Percentiles rank a stretch among this genome's conserved stretches.
Evolutionary conservation across 225 moss, liverwort and hornwort genomes (phyloP).

Genomic region (Anthoceros angustus): DNA sequence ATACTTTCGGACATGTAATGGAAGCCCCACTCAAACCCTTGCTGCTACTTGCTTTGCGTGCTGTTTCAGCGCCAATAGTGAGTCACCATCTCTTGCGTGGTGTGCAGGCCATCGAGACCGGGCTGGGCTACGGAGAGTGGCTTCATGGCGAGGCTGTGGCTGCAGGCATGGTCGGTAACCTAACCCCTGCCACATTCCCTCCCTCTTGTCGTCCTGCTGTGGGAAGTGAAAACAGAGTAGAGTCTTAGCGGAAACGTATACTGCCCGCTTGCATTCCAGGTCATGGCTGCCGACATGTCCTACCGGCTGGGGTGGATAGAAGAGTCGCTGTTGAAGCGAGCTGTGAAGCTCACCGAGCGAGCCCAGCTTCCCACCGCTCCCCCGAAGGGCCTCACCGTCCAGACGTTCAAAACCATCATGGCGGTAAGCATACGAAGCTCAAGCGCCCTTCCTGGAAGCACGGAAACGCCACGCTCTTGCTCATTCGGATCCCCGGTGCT

Average conservation of each 20-base stretch:
- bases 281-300: constrained; percentile 87
- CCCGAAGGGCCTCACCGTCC: constrained; percentile 61
- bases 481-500: neutral
- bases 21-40: neutral
- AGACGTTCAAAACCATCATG: constrained; percentile 73
- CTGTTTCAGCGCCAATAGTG: neutral
- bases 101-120: constrained; percentile 72
- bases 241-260: neutral
- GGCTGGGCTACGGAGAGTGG: constrained; percentile 93
- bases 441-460: neutral
- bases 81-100: neutral
- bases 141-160: constrained; percentile 91
- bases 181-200: neutral
- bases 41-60: neutral
- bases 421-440: constrained; percentile 24
- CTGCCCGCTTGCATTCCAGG: constrained; percentile 9
- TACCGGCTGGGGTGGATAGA: constrained; percentile 78
- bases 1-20: constrained; percentile 67
- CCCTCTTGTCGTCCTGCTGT: neutral
- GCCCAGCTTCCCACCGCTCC: constrained; percentile 55
- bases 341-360: constrained; percentile 36
- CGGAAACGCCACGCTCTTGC: neutral
- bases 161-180: constrained; percentile 40
- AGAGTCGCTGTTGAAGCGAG: constrained; percentile 48
- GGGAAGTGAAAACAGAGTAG: neutral